A percentile compares a stretch with the other conserved stretches of the same genome.
Conservation (phyloP, 805 yeast genomes). For the Blastobotrys peoriensis region DNA sequence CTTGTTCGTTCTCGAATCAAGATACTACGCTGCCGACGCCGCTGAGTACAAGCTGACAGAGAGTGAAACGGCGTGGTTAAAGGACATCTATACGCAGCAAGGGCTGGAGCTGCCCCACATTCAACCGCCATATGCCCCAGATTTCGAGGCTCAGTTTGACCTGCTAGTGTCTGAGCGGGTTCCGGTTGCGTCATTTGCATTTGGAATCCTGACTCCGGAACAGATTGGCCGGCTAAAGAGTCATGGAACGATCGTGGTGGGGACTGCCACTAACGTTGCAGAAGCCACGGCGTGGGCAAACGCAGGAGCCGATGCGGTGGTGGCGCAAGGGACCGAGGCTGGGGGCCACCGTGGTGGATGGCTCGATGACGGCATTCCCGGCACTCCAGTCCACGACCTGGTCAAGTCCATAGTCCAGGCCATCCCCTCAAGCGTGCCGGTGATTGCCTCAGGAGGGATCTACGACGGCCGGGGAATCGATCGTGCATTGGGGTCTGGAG, state of each 20-base stretch:
- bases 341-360: constrained; percentile 61
- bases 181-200: constrained; percentile 46
- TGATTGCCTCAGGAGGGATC: constrained; percentile 53
- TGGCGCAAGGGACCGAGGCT: constrained; percentile 56
- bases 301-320: constrained; percentile 41
- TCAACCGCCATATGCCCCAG: constrained; percentile 12
- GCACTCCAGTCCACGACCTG: constrained; percentile 20
- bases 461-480: constrained; percentile 30
- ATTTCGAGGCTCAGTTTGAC: constrained; percentile 18
- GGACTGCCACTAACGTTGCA: constrained; percentile 40
- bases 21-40: not conserved
- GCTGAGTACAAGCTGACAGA: constrained; percentile 4
- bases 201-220: constrained; percentile 39
- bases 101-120: not conserved
- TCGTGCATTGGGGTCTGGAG: constrained; percentile 36
- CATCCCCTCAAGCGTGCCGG: constrained; percentile 12
- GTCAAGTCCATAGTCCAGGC: not conserved
- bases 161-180: constrained; percentile 31
- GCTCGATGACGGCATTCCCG: constrained; percentile 30
- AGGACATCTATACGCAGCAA: constrained; percentile 7
- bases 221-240: constrained; percentile 33
- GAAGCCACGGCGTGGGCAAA: constrained; percentile 33
- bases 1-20: constrained; percentile 16
- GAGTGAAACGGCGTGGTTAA: constrained; percentile 10
- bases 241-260: constrained; percentile 39